Percentiles rank a stretch among this genome's conserved stretches.
These are phyloP conservation scores for Monosporozyma unispora DNA, from an alignment of 805 yeast genomes.

Conservation along the genomic window DNA sequence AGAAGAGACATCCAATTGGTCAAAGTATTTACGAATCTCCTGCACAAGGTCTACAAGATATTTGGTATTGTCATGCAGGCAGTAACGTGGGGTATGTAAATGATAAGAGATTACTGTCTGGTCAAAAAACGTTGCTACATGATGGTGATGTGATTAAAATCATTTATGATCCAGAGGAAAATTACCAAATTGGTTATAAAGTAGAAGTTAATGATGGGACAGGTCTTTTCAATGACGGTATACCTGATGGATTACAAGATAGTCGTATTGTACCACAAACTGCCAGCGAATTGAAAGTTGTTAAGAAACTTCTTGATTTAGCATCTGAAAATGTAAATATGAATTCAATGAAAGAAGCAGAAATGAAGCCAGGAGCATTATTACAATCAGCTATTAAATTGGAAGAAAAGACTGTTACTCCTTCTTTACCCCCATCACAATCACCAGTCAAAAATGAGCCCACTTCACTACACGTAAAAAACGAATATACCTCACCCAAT, in stretches of 20 bases:
- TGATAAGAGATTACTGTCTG: slow-evolving; percentile 47
- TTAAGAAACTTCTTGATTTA: slow-evolving; percentile 1
- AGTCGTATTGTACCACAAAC: slow-evolving; percentile 17
- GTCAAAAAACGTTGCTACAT: slow-evolving; percentile 50
- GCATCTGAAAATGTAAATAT: not conserved
- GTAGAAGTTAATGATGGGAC: slow-evolving; percentile 50
- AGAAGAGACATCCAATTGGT: slow-evolving; percentile 54
- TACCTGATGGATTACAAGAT: slow-evolving; percentile 11
- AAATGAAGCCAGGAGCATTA: not conserved
- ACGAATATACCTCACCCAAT: too few species aligned
- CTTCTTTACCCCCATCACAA: too few species aligned
- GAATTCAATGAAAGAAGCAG: not conserved
- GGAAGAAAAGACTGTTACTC: not conserved
- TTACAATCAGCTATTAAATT: not conserved
- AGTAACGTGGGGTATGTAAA: slow-evolving; percentile 75
- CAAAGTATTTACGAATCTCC: slow-evolving; percentile 56
- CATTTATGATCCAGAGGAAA: slow-evolving; percentile 44
- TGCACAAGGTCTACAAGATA: slow-evolving; percentile 61
- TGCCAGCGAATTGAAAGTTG: slow-evolving; percentile 18
- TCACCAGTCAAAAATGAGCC: too few species aligned
- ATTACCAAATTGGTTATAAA: slow-evolving; percentile 45
- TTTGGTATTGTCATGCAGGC: slow-evolving; percentile 74
- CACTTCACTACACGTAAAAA: not conserved
- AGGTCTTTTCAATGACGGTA: slow-evolving; percentile 51
- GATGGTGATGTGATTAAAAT: slow-evolving; percentile 60